Evolutionary conservation across 2,329 filamentous ascomycete species (phyloP).

Genomic region (Aspergillus sojae): DNA sequence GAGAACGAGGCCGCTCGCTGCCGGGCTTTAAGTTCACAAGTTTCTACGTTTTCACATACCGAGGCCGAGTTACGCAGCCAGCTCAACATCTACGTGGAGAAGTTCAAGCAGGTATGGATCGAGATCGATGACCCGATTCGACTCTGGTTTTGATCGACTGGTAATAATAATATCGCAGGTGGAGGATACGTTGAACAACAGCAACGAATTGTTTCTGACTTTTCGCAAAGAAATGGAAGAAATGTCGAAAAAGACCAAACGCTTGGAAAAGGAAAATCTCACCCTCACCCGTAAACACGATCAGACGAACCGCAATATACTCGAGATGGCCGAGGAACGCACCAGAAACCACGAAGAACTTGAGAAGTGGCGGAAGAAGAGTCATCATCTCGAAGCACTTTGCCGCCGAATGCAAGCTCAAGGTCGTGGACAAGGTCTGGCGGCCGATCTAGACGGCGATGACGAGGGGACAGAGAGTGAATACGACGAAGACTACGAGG

Average conservation of each 20-base stretch:
- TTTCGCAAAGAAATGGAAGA: slow-evolving; percentile 99
- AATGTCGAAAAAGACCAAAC: slow-evolving; percentile 98
- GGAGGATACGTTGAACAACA: slow-evolving; percentile 97
- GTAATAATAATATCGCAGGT: slow-evolving; percentile 69
- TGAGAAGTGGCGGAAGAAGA: slow-evolving; percentile 80
- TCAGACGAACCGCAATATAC: slow-evolving; percentile 88
- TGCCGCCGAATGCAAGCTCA: slow-evolving; percentile 97
- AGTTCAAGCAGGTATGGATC: slow-evolving; percentile 91
- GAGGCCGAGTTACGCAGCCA: slow-evolving; percentile 92
- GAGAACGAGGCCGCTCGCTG: slow-evolving; percentile 79
- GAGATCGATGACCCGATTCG: slow-evolving; percentile 18
- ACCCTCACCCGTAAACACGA: slow-evolving; percentile 90
- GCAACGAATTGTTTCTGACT: slow-evolving; percentile 94
- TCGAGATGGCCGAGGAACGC: slow-evolving; percentile 95
- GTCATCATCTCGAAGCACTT: slow-evolving; percentile 88
- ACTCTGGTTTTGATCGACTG: slow-evolving; percentile 23
- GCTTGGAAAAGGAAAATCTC: slow-evolving; percentile 94
- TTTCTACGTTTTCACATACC: slow-evolving; percentile 93
- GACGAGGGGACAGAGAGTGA: slow-evolving; percentile 45
- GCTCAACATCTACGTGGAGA: slow-evolving; percentile 97
- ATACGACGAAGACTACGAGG: slow-evolving; percentile 64
- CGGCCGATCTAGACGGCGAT: slow-evolving; percentile 59
- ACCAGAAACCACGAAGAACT: slow-evolving; percentile 73
- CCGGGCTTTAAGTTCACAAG: slow-evolving; percentile 84
- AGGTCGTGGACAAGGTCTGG: slow-evolving; percentile 74